Evolutionary conservation across 106 monocot genomes (phyloP).

Genomic region (Cymbidium sinense): DNA sequence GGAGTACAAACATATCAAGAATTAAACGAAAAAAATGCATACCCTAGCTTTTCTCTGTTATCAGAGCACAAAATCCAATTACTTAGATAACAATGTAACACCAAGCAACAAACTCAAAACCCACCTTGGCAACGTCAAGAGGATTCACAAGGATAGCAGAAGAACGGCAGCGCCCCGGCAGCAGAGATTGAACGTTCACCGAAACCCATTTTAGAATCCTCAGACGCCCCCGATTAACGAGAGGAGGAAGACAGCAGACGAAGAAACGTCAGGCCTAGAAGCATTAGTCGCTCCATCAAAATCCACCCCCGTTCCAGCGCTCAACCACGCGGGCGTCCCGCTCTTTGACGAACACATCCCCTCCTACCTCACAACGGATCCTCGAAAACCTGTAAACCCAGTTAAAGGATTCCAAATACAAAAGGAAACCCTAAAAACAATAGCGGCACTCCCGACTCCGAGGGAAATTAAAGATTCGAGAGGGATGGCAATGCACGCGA

Average conservation of each 20-base stretch:
- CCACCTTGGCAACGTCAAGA: slow-evolving; percentile 90
- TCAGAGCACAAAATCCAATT: neutral
- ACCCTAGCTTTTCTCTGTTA: neutral
- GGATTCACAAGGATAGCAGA: slow-evolving; percentile 91
- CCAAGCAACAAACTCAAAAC: neutral
- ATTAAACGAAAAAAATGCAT: neutral
- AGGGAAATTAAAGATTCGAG: neutral
- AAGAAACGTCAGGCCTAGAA: slow-evolving; percentile 9
- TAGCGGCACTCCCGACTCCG: neutral
- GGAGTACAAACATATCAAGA: neutral
- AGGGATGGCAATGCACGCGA: neutral
- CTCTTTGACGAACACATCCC: neutral
- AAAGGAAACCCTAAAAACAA: neutral
- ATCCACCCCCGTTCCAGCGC: slow-evolving; percentile 51
- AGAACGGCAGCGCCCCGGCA: slow-evolving; percentile 83
- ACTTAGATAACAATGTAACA: neutral
- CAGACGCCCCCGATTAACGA: neutral
- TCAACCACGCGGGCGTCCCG: slow-evolving; percentile 32
- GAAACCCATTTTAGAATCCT: slow-evolving; percentile 48
- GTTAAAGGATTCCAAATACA: neutral
- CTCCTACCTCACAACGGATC: neutral
- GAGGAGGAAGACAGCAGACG: slow-evolving; percentile 12
- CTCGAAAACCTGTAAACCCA: neutral
- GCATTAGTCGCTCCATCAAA: slow-evolving; percentile 23
- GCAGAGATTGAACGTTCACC: slow-evolving; percentile 74